Evolutionary conservation across 2,329 filamentous ascomycete genomes (phyloP).

Genomic region (Trichoderma polysporum): DNA sequence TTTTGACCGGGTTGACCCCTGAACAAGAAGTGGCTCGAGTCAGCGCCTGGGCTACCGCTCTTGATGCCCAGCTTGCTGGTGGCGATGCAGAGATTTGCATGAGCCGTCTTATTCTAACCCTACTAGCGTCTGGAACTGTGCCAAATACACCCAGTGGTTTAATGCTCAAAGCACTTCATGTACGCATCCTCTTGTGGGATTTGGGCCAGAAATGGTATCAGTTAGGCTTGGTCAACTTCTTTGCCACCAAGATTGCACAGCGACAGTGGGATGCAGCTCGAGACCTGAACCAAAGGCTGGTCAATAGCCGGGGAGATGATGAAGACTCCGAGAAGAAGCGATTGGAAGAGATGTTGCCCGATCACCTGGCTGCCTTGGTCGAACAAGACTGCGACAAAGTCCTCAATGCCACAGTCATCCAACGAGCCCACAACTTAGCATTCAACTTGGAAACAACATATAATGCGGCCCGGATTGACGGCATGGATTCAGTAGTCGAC

Average conservation of each 20-base stretch:
- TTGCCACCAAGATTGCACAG: conserved; percentile 72
- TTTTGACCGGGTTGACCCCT: conserved; percentile 74
- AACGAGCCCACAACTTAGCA: conserved; percentile 84
- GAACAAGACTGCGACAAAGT: conserved; percentile 81
- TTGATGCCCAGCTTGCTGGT: conserved; percentile 89
- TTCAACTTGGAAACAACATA: conserved; percentile 79
- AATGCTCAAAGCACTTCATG: conserved; percentile 90
- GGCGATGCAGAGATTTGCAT: conserved; percentile 88
- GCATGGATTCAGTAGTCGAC: conserved; percentile 80
- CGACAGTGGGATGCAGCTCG: conserved; percentile 81
- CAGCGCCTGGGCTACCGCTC: conserved; percentile 89
- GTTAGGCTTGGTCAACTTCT: conserved; percentile 62
- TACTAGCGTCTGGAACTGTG: conserved; percentile 84
- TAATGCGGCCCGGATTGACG: conserved; percentile 62
- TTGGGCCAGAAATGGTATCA: conserved; percentile 64
- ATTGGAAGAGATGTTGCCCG: conserved; percentile 61
- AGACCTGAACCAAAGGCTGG: conserved; percentile 50
- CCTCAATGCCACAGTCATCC: conserved; percentile 72
- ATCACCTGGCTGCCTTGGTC: conserved; percentile 72
- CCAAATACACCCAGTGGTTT: conserved; percentile 78
- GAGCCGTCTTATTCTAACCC: conserved; percentile 78
- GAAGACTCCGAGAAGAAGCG: not conserved
- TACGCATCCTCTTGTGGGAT: conserved; percentile 86
- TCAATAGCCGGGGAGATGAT: not conserved
- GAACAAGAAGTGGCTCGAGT: conserved; percentile 84